phyloP scores from a whole-genome alignment of 192 early-diverging fungal genomes.

The Funneliformis geosporum region DNA sequence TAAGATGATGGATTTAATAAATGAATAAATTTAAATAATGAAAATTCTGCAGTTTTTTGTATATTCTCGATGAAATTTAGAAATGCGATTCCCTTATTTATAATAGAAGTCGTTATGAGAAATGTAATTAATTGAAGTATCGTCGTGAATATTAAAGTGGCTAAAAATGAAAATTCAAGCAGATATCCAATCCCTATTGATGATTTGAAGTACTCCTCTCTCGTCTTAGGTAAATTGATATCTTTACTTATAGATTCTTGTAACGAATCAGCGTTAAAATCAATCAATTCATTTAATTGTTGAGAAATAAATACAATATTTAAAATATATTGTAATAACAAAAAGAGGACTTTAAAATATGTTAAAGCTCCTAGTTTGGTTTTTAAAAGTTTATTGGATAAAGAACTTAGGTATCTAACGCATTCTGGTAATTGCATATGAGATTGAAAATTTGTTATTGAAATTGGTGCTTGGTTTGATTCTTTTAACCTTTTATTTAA shows the following conservation, averaged over 20 bases:
- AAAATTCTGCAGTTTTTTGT: conserved; percentile 11
- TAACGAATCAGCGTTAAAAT: not conserved
- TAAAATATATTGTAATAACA: conserved; percentile 2
- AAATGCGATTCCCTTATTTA: conserved; percentile 1
- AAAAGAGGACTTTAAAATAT: not conserved
- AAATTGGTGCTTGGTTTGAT: not conserved
- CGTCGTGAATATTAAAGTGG: not conserved
- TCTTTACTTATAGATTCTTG: not conserved
- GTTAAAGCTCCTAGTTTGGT: not conserved
- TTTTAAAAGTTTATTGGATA: not conserved
- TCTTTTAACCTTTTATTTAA: not conserved
- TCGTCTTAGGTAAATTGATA: not conserved
- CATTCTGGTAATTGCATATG: not conserved
- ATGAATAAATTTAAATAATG: conserved; percentile 21
- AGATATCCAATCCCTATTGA: conserved; percentile 6
- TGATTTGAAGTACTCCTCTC: not conserved
- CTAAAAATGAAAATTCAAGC: conserved; percentile 2
- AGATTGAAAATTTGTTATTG: not conserved
- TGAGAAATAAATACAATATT: conserved; percentile 13
- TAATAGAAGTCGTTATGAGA: not conserved
- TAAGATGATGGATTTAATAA: conserved; percentile 7
- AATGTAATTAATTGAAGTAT: not conserved
- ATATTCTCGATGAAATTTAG: not conserved
- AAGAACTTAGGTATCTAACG: not conserved
- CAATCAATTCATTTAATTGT: conserved; percentile 2